These are phyloP conservation scores for Pulveroboletus ridleyi DNA, from an alignment of 1,284 basidiomycete species.

Conservation along the genomic window DNA sequence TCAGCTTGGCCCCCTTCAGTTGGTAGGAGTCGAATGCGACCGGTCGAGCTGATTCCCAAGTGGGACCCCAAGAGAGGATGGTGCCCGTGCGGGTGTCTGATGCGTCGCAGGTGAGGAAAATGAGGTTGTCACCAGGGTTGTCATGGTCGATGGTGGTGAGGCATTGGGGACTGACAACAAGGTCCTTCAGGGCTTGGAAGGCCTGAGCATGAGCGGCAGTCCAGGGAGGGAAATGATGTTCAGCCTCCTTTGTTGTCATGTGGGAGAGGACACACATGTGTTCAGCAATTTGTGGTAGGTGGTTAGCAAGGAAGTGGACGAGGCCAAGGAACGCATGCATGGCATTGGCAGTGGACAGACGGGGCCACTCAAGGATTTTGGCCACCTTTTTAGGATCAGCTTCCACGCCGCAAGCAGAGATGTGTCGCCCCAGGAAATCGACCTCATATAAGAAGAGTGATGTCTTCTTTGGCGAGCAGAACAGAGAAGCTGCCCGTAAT, in stretches of 20 bases:
- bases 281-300: not conserved
- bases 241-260: not conserved
- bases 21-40: too few relatives aligned
- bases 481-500: not conserved
- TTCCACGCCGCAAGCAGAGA: not conserved
- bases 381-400: not conserved
- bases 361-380: conserved; percentile 38
- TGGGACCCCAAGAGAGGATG: too few relatives aligned
- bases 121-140: not conserved
- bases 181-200: not conserved
- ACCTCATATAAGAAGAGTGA: not conserved
- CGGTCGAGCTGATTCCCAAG: not conserved
- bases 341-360: too few relatives aligned
- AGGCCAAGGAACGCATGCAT: not conserved
- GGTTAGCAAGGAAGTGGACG: not conserved
- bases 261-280: not conserved
- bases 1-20: too few relatives aligned
- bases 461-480: not conserved
- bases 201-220: not conserved
- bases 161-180: not conserved
- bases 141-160: not conserved
- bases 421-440: not conserved
- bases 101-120: not conserved
- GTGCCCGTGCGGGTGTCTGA: not conserved
- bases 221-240: not conserved